phyloP scores from a whole-genome alignment of 257 asterid species.

The Avicennia marina region DNA sequence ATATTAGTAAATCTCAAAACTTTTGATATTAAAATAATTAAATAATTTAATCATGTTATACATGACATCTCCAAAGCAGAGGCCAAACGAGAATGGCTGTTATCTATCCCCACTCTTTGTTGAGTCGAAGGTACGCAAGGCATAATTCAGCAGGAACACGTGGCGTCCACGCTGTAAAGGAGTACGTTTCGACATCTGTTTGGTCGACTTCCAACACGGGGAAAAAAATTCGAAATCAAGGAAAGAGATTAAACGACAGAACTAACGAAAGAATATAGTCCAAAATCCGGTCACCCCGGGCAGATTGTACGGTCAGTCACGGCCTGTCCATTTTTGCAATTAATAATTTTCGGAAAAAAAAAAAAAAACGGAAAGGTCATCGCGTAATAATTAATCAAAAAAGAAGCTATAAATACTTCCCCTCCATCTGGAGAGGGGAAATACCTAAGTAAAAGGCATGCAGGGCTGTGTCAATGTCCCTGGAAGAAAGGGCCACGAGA shows the following conservation, averaged over 20 bases:
- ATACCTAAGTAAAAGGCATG: not conserved
- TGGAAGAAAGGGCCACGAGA: not conserved
- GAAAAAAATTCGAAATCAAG: too few relatives aligned
- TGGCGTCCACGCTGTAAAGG: constrained; percentile 38
- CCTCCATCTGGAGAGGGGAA: not conserved
- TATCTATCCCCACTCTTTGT: too few relatives aligned
- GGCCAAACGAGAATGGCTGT: too few relatives aligned
- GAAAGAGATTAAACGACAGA: too few relatives aligned
- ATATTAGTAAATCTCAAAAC: too few relatives aligned
- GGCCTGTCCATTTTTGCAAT: not conserved
- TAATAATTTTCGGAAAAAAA: not conserved
- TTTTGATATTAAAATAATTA: too few relatives aligned
- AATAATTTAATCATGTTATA: too few relatives aligned
- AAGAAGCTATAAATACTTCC: constrained; percentile 5
- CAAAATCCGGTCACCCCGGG: constrained; percentile 21
- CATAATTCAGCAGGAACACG: constrained; percentile 20
- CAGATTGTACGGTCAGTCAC: constrained; percentile 6
- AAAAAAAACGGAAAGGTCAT: not conserved
- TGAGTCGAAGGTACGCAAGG: constrained; percentile 56
- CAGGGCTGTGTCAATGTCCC: constrained; percentile 5
- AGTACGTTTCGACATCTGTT: too few relatives aligned
- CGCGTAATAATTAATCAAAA: not conserved
- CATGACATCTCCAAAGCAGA: too few relatives aligned
- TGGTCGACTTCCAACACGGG: constrained; percentile 8
- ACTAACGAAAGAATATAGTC: not conserved